Percentiles rank a stretch among this genome's conserved stretches.
These are phyloP conservation scores for Fraxinus baroniana DNA, from an alignment of 305 asterid species.

Conservation along the genomic window DNA sequence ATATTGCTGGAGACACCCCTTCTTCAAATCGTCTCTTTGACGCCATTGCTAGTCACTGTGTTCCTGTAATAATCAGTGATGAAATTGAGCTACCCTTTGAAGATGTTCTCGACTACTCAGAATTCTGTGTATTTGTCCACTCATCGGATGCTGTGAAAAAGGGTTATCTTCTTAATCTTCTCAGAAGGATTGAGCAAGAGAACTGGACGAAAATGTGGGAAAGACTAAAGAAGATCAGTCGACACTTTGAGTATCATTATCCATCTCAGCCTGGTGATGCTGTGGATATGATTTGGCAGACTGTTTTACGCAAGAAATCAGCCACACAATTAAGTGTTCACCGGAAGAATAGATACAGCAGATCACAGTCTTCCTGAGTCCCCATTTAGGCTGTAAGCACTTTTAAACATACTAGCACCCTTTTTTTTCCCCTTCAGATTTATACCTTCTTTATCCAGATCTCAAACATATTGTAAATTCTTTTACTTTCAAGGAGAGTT, in stretches of 20 bases:
- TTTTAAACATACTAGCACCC: not conserved
- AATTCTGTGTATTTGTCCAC: not conserved
- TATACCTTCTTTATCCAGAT: not conserved
- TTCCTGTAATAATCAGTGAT: not conserved
- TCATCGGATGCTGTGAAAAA: not conserved
- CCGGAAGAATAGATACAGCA: not conserved
- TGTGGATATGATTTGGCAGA: not conserved
- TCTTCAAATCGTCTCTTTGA: not conserved
- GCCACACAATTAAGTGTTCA: not conserved
- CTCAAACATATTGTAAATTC: not conserved
- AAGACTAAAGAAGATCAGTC: not conserved
- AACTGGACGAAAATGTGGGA: not conserved
- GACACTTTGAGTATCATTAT: not conserved
- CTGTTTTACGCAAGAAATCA: not conserved
- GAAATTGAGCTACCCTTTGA: not conserved
- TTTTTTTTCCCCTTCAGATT: too few relatives aligned
- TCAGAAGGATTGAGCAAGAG: not conserved
- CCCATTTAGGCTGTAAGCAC: not conserved
- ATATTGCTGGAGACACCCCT: not conserved
- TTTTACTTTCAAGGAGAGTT: not conserved
- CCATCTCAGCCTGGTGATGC: not conserved
- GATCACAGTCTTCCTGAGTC: not conserved
- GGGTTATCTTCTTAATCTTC: not conserved
- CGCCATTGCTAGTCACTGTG: not conserved
- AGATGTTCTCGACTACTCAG: not conserved